Percentiles rank a stretch among this genome's conserved stretches.
phyloP scores from a whole-genome alignment of 441 rosid species.

The Mallotus repandus region DNA sequence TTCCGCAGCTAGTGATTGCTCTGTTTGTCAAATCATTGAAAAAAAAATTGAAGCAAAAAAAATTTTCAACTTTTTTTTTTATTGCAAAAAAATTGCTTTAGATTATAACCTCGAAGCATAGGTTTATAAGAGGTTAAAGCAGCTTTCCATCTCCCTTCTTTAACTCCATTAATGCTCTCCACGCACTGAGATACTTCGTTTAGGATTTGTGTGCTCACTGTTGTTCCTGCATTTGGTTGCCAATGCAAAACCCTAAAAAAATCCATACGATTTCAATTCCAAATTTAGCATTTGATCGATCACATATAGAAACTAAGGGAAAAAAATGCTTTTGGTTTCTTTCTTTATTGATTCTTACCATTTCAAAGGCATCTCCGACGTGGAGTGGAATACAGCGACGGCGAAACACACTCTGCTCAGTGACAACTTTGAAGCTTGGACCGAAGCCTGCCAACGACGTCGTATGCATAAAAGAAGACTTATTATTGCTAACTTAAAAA shows the following conservation, averaged over 20 bases:
- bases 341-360: constrained; percentile 28
- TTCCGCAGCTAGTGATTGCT: constrained; percentile 49
- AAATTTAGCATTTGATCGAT: background rate
- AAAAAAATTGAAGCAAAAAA: background rate
- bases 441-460: background rate
- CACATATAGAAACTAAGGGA: background rate
- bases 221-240: constrained; percentile 87
- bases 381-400: background rate
- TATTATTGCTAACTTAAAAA: background rate
- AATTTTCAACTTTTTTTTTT: too few relatives aligned
- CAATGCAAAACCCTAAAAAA: constrained; percentile 75
- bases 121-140: constrained; percentile 76
- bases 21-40: constrained; percentile 29
- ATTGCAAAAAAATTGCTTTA: background rate
- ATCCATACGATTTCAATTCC: background rate
- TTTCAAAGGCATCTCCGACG: constrained; percentile 43
- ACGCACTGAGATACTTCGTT: constrained; percentile 78
- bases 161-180: constrained; percentile 79
- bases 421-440: too few relatives aligned
- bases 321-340: background rate
- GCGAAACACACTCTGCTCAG: background rate
- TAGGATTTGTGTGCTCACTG: constrained; percentile 79
- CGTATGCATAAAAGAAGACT: background rate
- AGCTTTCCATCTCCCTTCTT: constrained; percentile 92
- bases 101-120: constrained; percentile 42